phyloP scores from a whole-genome alignment of 495 filamentous ascomycete genomes.

The Patellaria atrata region DNA sequence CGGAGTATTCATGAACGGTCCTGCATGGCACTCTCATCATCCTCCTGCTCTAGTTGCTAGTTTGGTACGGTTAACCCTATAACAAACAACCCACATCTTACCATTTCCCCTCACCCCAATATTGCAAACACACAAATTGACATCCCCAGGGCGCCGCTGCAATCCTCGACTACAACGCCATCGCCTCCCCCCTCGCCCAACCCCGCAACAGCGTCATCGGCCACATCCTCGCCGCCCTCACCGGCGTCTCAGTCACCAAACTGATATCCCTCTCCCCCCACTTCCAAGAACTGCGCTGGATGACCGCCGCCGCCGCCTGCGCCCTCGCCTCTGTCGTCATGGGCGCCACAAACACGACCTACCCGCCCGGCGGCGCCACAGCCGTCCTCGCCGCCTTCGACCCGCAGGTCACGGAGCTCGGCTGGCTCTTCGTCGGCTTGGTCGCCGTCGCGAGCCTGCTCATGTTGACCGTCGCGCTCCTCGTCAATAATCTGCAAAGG shows the following conservation, averaged over 20 bases:
- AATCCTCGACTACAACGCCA: slow-evolving; percentile 25
- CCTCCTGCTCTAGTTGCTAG: slow-evolving; percentile 21
- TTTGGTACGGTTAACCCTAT: slow-evolving; percentile 14
- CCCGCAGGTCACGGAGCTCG: slow-evolving; percentile 38
- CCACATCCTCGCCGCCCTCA: slow-evolving; percentile 50
- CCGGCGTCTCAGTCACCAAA: slow-evolving; percentile 56
- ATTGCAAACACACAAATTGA: no score
- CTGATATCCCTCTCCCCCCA: slow-evolving; percentile 48
- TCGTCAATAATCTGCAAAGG: slow-evolving; percentile 65
- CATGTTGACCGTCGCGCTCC: slow-evolving; percentile 49
- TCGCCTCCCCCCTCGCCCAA: slow-evolving; percentile 73
- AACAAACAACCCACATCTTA: background rate
- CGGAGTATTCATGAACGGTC: slow-evolving; percentile 17
- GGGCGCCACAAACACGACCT: slow-evolving; percentile 62
- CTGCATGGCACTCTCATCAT: slow-evolving; percentile 9
- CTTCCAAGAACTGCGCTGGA: slow-evolving; percentile 43
- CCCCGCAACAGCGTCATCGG: slow-evolving; percentile 64
- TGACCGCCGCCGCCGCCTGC: slow-evolving; percentile 57
- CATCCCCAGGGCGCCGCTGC: slow-evolving; percentile 24
- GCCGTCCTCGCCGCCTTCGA: slow-evolving; percentile 63
- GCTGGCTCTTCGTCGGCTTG: slow-evolving; percentile 59
- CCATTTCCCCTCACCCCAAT: background rate
- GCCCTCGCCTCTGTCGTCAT: slow-evolving; percentile 56
- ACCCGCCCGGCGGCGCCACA: slow-evolving; percentile 82
- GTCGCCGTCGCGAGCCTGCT: slow-evolving; percentile 49